These are phyloP conservation scores for Tephrocybe sp. DNA, from an alignment of 768 basidiomycete species.

Conservation along the genomic window DNA sequence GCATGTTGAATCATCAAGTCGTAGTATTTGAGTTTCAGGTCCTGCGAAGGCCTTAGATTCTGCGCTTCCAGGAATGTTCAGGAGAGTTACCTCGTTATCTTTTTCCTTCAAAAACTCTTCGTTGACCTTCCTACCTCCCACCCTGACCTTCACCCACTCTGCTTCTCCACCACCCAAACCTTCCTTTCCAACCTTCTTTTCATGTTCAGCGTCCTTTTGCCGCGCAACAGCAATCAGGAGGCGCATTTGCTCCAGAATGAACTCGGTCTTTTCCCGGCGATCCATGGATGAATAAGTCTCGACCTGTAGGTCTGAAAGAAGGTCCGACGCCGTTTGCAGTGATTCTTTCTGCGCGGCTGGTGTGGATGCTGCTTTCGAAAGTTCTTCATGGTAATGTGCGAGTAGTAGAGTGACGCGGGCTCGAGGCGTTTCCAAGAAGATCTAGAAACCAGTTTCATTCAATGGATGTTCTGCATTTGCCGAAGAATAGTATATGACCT, in stretches of 20 bases:
- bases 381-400: conserved; percentile 79
- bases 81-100: conserved; percentile 73
- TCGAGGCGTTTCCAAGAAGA: conserved; percentile 94
- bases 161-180: conserved; percentile 69
- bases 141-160: conserved; percentile 91
- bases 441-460: conserved; percentile 46
- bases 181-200: conserved; percentile 56
- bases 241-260: conserved; percentile 97
- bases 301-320: conserved; percentile 93
- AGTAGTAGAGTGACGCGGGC: conserved; percentile 91
- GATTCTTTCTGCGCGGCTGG: conserved; percentile 59
- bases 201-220: conserved; percentile 69
- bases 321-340: conserved; percentile 82
- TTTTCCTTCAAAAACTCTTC: conserved; percentile 87
- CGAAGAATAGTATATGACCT: conserved; percentile 45
- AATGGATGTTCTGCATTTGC: not conserved
- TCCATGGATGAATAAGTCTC: conserved; percentile 99
- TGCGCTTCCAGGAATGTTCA: not conserved
- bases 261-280: conserved; percentile 95
- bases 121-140: conserved; percentile 92
- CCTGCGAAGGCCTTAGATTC: conserved; percentile 43
- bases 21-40: conserved; percentile 94
- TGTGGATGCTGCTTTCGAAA: conserved; percentile 44
- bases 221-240: conserved; percentile 75
- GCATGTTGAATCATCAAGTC: conserved; percentile 96